These are phyloP conservation scores for Verticillium dahliae DNA, from an alignment of 2,329 filamentous ascomycete genomes.

Conservation along the genomic window DNA sequence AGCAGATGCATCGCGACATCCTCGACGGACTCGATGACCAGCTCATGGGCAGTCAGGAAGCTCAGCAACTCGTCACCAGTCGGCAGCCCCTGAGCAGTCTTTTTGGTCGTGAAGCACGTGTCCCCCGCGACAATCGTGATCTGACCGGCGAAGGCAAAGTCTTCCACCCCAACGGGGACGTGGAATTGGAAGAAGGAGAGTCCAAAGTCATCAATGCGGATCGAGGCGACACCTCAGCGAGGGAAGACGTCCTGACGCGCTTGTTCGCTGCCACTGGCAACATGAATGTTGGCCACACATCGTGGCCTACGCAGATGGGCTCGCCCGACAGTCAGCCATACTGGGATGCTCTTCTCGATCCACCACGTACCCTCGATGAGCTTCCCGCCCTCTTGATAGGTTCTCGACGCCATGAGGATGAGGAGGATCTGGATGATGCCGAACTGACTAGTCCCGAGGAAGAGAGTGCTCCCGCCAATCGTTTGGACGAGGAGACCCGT, in stretches of 20 bases:
- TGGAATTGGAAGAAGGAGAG: constrained; percentile 55
- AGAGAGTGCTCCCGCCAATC: constrained; percentile 16
- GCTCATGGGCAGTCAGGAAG: constrained; percentile 66
- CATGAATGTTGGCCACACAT: not conserved
- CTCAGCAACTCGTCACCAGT: constrained; percentile 68
- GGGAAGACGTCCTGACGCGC: constrained; percentile 53
- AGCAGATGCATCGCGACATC: constrained; percentile 82
- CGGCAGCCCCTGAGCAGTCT: constrained; percentile 69
- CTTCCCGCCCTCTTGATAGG: constrained; percentile 31
- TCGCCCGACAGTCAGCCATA: constrained; percentile 27
- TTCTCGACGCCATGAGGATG: constrained; percentile 11
- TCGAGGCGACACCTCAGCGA: constrained; percentile 51
- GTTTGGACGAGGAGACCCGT: constrained; percentile 18
- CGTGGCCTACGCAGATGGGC: constrained; percentile 18
- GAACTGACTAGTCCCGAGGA: constrained; percentile 13
- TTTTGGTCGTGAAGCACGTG: constrained; percentile 66
- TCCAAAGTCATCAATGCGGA: constrained; percentile 52
- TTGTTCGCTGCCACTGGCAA: constrained; percentile 35
- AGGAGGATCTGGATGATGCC: constrained; percentile 10
- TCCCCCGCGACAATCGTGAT: constrained; percentile 57
- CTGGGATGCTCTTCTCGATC: constrained; percentile 36
- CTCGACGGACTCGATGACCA: constrained; percentile 73
- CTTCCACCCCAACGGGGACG: constrained; percentile 55
- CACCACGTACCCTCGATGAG: constrained; percentile 35
- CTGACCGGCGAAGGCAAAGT: constrained; percentile 61